Evolutionary conservation across 768 basidiomycete genomes (phyloP), one percentile per base, ranked within the genome.

Genomic region (Rhizopogon vulgaris): DNA sequence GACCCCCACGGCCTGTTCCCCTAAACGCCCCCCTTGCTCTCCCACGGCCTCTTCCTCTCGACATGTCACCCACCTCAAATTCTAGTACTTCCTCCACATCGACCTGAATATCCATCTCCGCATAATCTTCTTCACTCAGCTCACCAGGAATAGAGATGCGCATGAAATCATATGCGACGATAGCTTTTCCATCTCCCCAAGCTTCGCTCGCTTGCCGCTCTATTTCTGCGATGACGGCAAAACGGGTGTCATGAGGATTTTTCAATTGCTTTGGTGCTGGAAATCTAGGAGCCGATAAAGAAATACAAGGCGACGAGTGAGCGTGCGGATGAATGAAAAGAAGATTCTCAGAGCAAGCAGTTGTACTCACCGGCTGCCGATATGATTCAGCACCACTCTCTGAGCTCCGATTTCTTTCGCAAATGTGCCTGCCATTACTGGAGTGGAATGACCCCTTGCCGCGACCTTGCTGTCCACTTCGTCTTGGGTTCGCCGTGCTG

Each of bases 401-500:
- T 78, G 66, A 18, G 90, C 87, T 1, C 75, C 72, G 46, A 86
- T 73, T 2, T 57, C 62, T 52, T 74, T 80, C 5, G 90, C 89
- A 61, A 92, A 91, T 14, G 63, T 69, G 7, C 90, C 91, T 1
- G 90, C 92, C 79, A 86, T 87, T 32, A 70, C 72, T 3, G 90
- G 85, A 0, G 84, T 83, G 12, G 89, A 91, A 62, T 94, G 92
- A 0, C 91, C 90, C 42, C 83, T 76, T 25, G 72, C 71, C n/a
- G 82, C 68, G 0, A 81, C 77, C 53, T 78, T 84, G 52, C 74
- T 65, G 55, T 66, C 54, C 34, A 82, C 70, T 49, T 67, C 71
- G 45, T 70, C 69, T 2, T 64, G 69, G 25, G 71, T 71, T 49
- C 76, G 73, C 49, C 63, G 75, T 28, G 78, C 69, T 32, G 68